Evolutionary conservation across 768 basidiomycete genomes (phyloP).

Genomic region (Multifurca ochricompacta): DNA sequence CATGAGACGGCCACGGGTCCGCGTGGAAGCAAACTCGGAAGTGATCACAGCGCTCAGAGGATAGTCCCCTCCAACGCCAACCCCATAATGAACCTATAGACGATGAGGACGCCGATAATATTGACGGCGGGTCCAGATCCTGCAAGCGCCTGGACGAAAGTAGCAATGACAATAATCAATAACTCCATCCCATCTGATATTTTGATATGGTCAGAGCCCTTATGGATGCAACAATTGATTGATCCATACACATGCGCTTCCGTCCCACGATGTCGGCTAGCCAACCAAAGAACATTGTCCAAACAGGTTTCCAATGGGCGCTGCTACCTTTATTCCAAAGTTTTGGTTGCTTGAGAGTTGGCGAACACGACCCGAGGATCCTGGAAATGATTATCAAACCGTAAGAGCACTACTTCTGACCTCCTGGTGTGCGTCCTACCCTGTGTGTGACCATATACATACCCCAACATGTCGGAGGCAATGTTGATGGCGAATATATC

Average conservation of each 20-base stretch:
- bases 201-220: not conserved
- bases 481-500: constrained; percentile 90
- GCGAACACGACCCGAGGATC: not conserved
- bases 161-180: constrained; percentile 73
- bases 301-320: constrained; percentile 34
- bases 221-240: constrained; percentile 24
- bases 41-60: constrained; percentile 81
- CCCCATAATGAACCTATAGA: constrained; percentile 83
- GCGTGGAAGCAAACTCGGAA: constrained; percentile 78
- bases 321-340: constrained; percentile 37
- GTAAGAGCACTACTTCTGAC: not conserved
- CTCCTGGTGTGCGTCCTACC: not conserved
- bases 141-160: constrained; percentile 74
- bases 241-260: constrained; percentile 49
- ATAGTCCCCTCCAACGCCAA: constrained; percentile 87
- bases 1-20: constrained; percentile 79
- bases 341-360: constrained; percentile 15
- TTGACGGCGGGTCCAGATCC: constrained; percentile 58
- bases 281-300: constrained; percentile 40
- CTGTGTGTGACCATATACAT: constrained; percentile 52
- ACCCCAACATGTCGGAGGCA: constrained; percentile 73
- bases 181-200: constrained; percentile 57
- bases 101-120: constrained; percentile 67
- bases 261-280: constrained; percentile 37
- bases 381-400: not conserved